Conservation (phyloP, 2,329 filamentous ascomycete species). For the Hypoxylon sp. region DNA sequence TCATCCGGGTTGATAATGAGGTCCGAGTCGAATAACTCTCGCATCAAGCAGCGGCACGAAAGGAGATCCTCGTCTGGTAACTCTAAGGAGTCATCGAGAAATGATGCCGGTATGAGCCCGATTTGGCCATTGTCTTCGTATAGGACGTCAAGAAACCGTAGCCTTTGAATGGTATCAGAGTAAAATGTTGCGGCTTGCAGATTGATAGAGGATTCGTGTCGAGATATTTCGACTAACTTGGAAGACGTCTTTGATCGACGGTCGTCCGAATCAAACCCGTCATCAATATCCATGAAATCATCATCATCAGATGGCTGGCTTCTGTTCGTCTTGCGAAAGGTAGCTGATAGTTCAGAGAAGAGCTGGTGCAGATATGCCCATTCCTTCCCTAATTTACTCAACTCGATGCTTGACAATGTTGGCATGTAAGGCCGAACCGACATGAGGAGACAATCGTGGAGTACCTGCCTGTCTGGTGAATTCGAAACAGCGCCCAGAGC, state of each 20-base stretch:
- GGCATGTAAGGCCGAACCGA: conserved; percentile 58
- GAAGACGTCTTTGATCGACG: conserved; percentile 54
- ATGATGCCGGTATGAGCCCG: conserved; percentile 58
- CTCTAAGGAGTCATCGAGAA: conserved; percentile 59
- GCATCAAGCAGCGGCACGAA: conserved; percentile 57
- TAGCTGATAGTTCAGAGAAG: conserved; percentile 51
- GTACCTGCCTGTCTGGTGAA: conserved; percentile 55
- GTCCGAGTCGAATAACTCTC: conserved; percentile 63
- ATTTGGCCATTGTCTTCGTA: conserved; percentile 54
- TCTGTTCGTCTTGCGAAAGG: conserved; percentile 44
- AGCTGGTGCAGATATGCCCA: conserved; percentile 54
- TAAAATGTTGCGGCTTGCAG: conserved; percentile 57
- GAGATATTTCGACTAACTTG: conserved; percentile 53
- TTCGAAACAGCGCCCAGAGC: conserved; percentile 52
- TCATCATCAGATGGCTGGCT: conserved; percentile 44
- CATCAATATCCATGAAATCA: conserved; percentile 59
- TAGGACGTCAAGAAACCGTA: conserved; percentile 55
- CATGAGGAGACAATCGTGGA: conserved; percentile 57
- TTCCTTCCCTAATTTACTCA: conserved; percentile 51
- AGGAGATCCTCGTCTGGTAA: conserved; percentile 63
- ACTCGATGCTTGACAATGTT: conserved; percentile 48
- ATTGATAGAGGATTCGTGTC: conserved; percentile 53
- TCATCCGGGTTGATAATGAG: conserved; percentile 57
- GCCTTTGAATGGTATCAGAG: conserved; percentile 54
- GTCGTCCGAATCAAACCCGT: conserved; percentile 67